phyloP scores from a whole-genome alignment of 306 rosid species.

The Erythrophleum fordii region DNA sequence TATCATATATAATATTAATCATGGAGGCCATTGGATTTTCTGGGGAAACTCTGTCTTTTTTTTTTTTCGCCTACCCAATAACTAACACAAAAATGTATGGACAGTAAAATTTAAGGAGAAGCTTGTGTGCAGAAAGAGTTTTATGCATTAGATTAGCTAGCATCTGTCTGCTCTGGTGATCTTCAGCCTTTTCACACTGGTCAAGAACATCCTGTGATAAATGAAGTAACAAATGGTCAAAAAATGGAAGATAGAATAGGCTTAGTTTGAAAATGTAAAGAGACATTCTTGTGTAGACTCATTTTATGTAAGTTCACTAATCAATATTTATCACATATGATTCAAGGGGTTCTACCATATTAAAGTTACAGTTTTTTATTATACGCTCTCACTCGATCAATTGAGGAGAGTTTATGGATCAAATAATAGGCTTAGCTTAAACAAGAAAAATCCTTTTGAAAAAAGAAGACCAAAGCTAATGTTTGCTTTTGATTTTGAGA shows the following conservation, averaged over 20 bases:
- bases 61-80: conserved; percentile 28
- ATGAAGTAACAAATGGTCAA: conserved; percentile 18
- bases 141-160: conserved; percentile 40
- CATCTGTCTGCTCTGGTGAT: conserved; percentile 65
- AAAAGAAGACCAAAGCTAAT: not conserved
- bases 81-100: conserved; percentile 41
- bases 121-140: not conserved
- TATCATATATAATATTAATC: conserved; percentile 23
- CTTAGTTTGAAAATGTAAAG: too few relatives aligned
- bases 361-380: too few relatives aligned
- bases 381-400: too few relatives aligned
- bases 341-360: too few relatives aligned
- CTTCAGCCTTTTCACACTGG: conserved; percentile 61
- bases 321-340: too few relatives aligned
- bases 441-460: not conserved
- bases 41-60: conserved; percentile 28
- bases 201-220: conserved; percentile 57
- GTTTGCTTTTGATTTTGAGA: not conserved
- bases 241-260: conserved; percentile 12
- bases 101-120: conserved; percentile 44
- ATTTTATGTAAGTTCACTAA: too few relatives aligned
- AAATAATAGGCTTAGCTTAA: too few relatives aligned
- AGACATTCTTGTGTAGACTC: too few relatives aligned
- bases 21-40: conserved; percentile 30
- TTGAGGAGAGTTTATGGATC: too few relatives aligned